Base-by-base conservation (phyloP, 2,329 filamentous ascomycete species). In the Colletotrichum musicola region DNA sequence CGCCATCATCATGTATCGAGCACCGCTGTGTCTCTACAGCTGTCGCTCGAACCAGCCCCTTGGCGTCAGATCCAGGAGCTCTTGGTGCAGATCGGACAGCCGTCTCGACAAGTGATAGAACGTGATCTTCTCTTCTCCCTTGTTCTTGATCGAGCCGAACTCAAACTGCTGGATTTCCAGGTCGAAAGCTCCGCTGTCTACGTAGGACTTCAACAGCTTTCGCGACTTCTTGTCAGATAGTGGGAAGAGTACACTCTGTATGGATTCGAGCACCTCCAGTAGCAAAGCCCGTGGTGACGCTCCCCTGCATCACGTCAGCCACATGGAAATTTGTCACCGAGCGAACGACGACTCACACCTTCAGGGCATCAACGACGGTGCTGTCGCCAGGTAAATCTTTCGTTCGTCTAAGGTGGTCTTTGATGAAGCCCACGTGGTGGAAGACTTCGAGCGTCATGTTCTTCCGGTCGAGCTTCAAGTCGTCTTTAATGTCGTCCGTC, bases 1-100 rank as follows among this genome's bases (percentile, higher is more conserved):
- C 16, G 72, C 74, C 72, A 75, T 71, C 74, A 74, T 74, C 35
- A 71, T 60, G 54, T 74, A 69, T 12, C 72, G 69, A 7, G 72
- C 70, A 22, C 72, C 69, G 57, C 72, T 74, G 35, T 68, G 69
- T 14, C 73, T 57, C 57, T 75, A 64, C 1, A 73, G 30, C 57
- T 59, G 64, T 22, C 57, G 54, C 27, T 73, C 67, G 1, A 74
- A 22, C 47, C 50, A 67, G 13, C 71, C 71, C 13, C 60, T 59
- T 0, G 73, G 72, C 70, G 57, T 58, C 1, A 72, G 73, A 16
- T 72, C 62, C 46, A 73, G 53, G 3, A 73, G 49, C 53, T 74
- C 71, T 13, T 74, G 58, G 10, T 70, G 42, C 10, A 75, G 60
- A 5, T 71, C 68, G 1, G 56, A 46, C 10, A 73, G 62, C 12